A percentile compares a stretch with the other conserved stretches of the same genome.
Evolutionary conservation across 2,329 filamentous ascomycete genomes (phyloP).

Genomic region (Didymosphaeria variabile): DNA sequence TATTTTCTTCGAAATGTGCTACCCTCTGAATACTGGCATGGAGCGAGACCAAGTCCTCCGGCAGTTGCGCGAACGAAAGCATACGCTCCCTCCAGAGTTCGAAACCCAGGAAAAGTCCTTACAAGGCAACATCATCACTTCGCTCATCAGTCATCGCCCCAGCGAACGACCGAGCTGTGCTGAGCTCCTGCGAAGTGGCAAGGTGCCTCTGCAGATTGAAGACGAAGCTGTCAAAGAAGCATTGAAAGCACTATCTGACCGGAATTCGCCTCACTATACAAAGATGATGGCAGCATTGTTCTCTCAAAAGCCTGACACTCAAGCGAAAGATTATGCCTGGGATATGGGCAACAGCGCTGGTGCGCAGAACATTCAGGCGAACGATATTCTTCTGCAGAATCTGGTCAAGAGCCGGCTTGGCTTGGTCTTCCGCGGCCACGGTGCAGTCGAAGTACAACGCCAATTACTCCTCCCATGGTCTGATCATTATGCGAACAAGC

Average conservation of each 20-base stretch:
- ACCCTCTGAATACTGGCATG: constrained; percentile 68
- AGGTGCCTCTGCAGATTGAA: constrained; percentile 89
- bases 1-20: constrained; percentile 98
- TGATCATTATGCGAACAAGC: constrained; percentile 72
- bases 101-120: constrained; percentile 70
- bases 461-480: constrained; percentile 84
- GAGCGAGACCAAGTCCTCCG: constrained; percentile 73
- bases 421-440: constrained; percentile 86
- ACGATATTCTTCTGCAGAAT: constrained; percentile 74
- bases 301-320: constrained; percentile 72
- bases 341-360: constrained; percentile 50
- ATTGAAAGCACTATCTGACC: constrained; percentile 81
- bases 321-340: constrained; percentile 74
- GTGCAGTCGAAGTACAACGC: constrained; percentile 81
- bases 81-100: constrained; percentile 78
- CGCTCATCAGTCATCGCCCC: constrained; percentile 82
- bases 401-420: constrained; percentile 78
- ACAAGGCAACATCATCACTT: constrained; percentile 80
- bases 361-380: constrained; percentile 45
- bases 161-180: constrained; percentile 82
- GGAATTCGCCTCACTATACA: constrained; percentile 85
- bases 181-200: constrained; percentile 84
- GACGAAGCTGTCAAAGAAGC: constrained; percentile 88
- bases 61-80: constrained; percentile 71
- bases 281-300: constrained; percentile 91